Conservation (phyloP, 768 basidiomycete species). For the Gloeostereum incarnatum region DNA sequence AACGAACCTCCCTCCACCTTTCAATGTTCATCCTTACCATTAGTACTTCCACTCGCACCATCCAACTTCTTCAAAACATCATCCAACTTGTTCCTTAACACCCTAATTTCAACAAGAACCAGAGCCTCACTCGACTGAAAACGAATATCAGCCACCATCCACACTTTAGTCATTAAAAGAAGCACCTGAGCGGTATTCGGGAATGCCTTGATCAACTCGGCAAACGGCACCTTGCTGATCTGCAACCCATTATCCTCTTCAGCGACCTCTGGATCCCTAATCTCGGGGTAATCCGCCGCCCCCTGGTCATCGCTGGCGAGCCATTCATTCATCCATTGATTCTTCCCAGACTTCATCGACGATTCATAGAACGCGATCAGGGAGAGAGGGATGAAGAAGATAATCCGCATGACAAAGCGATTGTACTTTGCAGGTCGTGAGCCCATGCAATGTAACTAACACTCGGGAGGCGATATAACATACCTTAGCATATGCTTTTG, state of each 20-base stretch:
- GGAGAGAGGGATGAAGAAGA: slow-evolving; percentile 79
- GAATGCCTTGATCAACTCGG: slow-evolving; percentile 59
- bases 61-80: slow-evolving; percentile 27
- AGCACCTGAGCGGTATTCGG: slow-evolving; percentile 66
- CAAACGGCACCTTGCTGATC: slow-evolving; percentile 66
- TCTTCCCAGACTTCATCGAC: slow-evolving; percentile 32
- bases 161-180: slow-evolving; percentile 7
- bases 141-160: slow-evolving; percentile 1
- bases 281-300: slow-evolving; percentile 39
- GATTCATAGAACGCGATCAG: slow-evolving; percentile 74
- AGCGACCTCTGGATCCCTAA: slow-evolving; percentile 53
- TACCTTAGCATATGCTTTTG: slow-evolving; percentile 52
- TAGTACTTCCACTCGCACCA: slow-evolving; percentile 5
- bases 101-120: slow-evolving; percentile 54
- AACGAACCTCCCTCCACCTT: no score
- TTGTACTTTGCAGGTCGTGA: slow-evolving; percentile 43
- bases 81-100: slow-evolving; percentile 40
- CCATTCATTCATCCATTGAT: slow-evolving; percentile 64
- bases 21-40: not conserved
- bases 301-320: slow-evolving; percentile 51
- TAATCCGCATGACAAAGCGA: slow-evolving; percentile 59
- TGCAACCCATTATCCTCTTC: slow-evolving; percentile 46
- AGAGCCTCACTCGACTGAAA: slow-evolving; percentile 60
- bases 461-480: not conserved
- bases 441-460: no score